Base-by-base conservation (phyloP, 306 rosid species). In the Inga leiocalycina region DNA sequence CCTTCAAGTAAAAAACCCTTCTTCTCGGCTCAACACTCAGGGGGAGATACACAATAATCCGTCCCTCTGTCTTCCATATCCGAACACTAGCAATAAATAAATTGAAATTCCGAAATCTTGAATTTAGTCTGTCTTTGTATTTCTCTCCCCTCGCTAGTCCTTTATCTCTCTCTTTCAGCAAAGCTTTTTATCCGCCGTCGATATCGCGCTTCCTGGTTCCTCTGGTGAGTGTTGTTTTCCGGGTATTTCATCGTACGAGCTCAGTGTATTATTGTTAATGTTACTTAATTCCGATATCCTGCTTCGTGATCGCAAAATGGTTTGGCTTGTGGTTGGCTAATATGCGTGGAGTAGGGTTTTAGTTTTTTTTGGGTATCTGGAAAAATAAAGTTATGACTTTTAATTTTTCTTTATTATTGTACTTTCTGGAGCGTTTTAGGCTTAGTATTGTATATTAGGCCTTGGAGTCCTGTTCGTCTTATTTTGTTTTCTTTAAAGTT, bases 331-430 rank as follows among this genome's bases (percentile, higher is more conserved):
- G 13, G 41, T 46, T 72, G 1, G 22, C 12, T 13, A 72, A 14
- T 24, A 45, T 46, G 59, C 37, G 1, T 46, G 27, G 59, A 71
- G 75, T 44, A 44, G 70, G 76, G 76, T 72, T 72, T 46, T 72
- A 24, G 59, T 54, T 24, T 19, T 56, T 11, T 44, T 71, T 44
- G 12, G 37, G 51, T 71, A n/a, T 14, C 11, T 44, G 56, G 54
- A 49, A 52, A 41, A 43, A 71, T 71, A 10, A 22, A 44, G 54
- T 22, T 71, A n/a, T 41, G 74, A 46, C 20, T 43, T 71, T 10
- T 41, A 11, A 3, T 37, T 70, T 41, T 41, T 5, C 32, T 68
- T 68, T 68, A 8, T 37, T 37, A 35, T 69, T 46, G 22, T 39
- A 17, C 48, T 68, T 69, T 37, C 51, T 41, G 2, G 5, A 69